Percentiles rank a stretch among this genome's conserved stretches.
Conservation (phyloP, 192 early-diverging fungal species). For the Geranomyces michiganensis region DNA sequence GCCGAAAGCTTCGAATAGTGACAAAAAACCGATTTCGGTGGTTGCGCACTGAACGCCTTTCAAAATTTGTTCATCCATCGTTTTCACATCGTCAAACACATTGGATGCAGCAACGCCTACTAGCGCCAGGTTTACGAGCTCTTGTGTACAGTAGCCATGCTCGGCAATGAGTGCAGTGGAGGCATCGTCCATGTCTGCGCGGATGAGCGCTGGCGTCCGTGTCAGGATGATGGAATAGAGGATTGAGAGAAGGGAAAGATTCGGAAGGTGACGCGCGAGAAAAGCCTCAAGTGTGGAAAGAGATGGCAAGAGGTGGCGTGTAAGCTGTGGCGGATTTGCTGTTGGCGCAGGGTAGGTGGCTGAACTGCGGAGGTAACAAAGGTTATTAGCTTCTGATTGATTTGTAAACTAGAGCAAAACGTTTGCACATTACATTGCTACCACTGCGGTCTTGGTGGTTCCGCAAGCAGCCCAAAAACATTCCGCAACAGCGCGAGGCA, state of each 20-base stretch:
- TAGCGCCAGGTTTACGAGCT: slow-evolving; percentile 56
- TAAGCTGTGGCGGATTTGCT: slow-evolving; percentile 24
- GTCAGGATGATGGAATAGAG: slow-evolving; percentile 53
- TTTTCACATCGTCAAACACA: slow-evolving; percentile 46
- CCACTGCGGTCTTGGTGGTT: slow-evolving; percentile 26
- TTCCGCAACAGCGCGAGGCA: slow-evolving; percentile 38
- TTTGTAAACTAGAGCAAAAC: too few species aligned
- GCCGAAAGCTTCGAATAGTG: slow-evolving; percentile 58
- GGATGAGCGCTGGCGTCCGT: slow-evolving; percentile 38
- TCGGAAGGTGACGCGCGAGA: slow-evolving; percentile 8
- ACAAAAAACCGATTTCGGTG: slow-evolving; percentile 49
- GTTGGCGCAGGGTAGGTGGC: background rate
- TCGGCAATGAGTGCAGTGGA: slow-evolving; percentile 44
- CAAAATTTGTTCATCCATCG: slow-evolving; percentile 22
- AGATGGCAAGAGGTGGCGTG: slow-evolving; percentile 19
- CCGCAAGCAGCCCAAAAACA: slow-evolving; percentile 51
- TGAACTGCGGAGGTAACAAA: too few species aligned
- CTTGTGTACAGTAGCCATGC: slow-evolving; percentile 64
- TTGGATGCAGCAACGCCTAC: slow-evolving; percentile 54
- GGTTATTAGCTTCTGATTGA: background rate
- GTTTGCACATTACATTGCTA: slow-evolving; percentile 40
- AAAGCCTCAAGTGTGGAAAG: background rate
- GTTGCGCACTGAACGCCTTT: slow-evolving; percentile 43
- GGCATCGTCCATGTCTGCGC: slow-evolving; percentile 56
- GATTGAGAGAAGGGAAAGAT: slow-evolving; percentile 48